Evolutionary conservation across 2,329 filamentous ascomycete genomes (phyloP).

Genomic region (Dactylonectria macrodidyma): DNA sequence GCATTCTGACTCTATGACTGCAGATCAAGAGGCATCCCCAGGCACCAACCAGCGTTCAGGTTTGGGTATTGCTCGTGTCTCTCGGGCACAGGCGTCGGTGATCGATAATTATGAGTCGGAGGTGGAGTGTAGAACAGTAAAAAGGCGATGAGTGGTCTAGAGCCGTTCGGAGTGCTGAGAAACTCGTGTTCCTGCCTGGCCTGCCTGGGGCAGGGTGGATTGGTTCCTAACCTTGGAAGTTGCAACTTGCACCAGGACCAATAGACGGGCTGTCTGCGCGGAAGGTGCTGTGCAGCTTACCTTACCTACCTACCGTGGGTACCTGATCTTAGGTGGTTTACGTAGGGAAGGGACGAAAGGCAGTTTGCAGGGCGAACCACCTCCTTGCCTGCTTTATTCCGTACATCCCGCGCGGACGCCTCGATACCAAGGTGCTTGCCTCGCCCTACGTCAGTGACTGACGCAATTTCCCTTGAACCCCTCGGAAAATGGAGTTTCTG

Average conservation of each 20-base stretch:
- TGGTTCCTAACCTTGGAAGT: constrained; percentile 30
- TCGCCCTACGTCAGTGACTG: constrained; percentile 24
- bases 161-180: constrained; percentile 12
- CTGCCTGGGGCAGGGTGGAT: constrained; percentile 42
- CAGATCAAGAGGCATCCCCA: constrained; percentile 29
- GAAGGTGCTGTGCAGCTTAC: constrained; percentile 14
- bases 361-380: constrained; percentile 27
- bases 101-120: constrained; percentile 18
- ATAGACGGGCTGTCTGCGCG: constrained; percentile 11
- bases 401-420: neutral
- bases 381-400: constrained; percentile 1
- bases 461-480: constrained; percentile 25
- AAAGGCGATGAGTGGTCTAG: constrained; percentile 18
- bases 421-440: neutral
- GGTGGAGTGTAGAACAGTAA: constrained; percentile 24
- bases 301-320: neutral
- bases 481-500: constrained; percentile 24
- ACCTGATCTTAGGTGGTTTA: neutral
- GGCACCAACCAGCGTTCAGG: constrained; percentile 27
- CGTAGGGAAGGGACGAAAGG: constrained; percentile 17
- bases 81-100: constrained; percentile 23
- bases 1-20: constrained; percentile 30
- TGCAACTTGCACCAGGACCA: constrained; percentile 14
- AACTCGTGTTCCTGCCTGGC: constrained; percentile 43
- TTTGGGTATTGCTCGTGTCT: constrained; percentile 19